Evolutionary conservation across 1,284 basidiomycete genomes (phyloP).

Genomic region (Bjerkandera adusta): DNA sequence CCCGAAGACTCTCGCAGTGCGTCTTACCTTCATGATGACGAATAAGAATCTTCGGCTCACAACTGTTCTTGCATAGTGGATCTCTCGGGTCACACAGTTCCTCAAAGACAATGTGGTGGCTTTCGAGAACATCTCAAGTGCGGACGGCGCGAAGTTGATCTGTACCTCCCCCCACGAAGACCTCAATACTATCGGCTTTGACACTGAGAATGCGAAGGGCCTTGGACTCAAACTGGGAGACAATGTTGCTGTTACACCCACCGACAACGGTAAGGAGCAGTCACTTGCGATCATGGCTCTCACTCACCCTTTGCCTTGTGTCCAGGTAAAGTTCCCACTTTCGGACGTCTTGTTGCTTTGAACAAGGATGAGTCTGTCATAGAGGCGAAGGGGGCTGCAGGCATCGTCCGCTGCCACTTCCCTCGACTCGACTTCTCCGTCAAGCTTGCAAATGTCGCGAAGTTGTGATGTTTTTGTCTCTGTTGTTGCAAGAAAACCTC

Average conservation of each 20-base stretch:
- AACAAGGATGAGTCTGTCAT: constrained; percentile 48
- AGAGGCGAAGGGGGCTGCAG: constrained; percentile 40
- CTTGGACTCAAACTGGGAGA: constrained; percentile 39
- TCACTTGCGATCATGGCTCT: not conserved
- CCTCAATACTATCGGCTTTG: constrained; percentile 43
- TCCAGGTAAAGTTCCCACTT: constrained; percentile 42
- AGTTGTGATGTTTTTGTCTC: constrained; percentile 8
- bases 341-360: constrained; percentile 48
- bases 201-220: constrained; percentile 40
- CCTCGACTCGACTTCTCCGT: constrained; percentile 35
- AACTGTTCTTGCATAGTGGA: constrained; percentile 39
- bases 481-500: not conserved
- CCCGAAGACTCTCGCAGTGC: constrained; percentile 41
- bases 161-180: constrained; percentile 34
- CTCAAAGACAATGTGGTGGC: constrained; percentile 30
- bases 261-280: constrained; percentile 45
- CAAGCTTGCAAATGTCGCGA: not conserved
- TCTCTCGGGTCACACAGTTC: constrained; percentile 37
- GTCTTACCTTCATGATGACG: constrained; percentile 16
- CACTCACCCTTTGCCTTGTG: constrained; percentile 12
- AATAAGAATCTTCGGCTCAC: not conserved
- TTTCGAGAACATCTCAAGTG: constrained; percentile 33
- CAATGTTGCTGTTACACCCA: constrained; percentile 42
- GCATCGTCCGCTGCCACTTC: constrained; percentile 48
- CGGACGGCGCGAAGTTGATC: constrained; percentile 45